phyloP scores from a whole-genome alignment of 2,329 filamentous ascomycete species.

The Neofusicoccum umdonicola region DNA sequence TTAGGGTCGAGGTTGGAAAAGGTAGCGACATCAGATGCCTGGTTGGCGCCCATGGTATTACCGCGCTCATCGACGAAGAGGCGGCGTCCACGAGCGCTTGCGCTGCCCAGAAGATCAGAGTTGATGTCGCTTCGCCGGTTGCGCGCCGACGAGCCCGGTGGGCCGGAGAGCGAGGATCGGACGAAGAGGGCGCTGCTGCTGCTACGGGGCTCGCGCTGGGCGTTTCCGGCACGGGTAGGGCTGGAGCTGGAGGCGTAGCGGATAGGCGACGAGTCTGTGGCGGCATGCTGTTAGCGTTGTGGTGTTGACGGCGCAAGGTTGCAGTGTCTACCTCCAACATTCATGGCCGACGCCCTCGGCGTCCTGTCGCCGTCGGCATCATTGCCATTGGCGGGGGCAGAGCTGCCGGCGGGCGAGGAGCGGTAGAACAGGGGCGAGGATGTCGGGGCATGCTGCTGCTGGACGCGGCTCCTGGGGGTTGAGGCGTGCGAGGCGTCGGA shows the following conservation, averaged over 20 bases:
- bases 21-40: conserved; percentile 57
- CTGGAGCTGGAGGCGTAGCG: conserved; percentile 89
- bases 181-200: conserved; percentile 88
- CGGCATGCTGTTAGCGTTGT: conserved; percentile 20
- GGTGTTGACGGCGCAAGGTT: not conserved
- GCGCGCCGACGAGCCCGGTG: conserved; percentile 53
- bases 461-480: conserved; percentile 46
- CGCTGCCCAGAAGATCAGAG: conserved; percentile 65
- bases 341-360: conserved; percentile 62
- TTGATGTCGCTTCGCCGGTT: conserved; percentile 82
- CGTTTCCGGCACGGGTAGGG: conserved; percentile 60
- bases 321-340: conserved; percentile 59
- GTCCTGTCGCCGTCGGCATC: conserved; percentile 63
- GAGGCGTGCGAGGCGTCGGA: conserved; percentile 41
- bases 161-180: conserved; percentile 47
- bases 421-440: conserved; percentile 82
- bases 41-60: conserved; percentile 52
- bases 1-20: conserved; percentile 72
- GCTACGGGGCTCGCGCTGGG: conserved; percentile 67
- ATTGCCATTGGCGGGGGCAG: conserved; percentile 36
- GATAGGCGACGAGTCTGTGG: conserved; percentile 83
- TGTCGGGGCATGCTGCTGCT: conserved; percentile 48
- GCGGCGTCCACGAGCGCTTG: conserved; percentile 51
- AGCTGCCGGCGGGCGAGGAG: conserved; percentile 55
- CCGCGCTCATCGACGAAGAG: conserved; percentile 65